phyloP scores from a whole-genome alignment of 805 yeast genomes.

The Lipomyces oligophaga region DNA sequence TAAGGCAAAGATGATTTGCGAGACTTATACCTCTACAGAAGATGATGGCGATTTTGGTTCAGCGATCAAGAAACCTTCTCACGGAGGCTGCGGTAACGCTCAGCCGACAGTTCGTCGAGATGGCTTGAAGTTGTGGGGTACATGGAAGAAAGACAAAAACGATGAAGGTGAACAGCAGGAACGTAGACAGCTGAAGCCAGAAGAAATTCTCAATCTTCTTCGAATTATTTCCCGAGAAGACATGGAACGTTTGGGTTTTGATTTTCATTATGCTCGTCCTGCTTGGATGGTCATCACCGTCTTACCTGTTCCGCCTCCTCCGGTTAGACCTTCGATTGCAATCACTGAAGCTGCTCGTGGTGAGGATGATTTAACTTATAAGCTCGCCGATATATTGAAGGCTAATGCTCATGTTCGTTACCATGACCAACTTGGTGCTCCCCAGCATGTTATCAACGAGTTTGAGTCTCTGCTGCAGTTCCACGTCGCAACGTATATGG shows the following conservation, averaged over 20 bases:
- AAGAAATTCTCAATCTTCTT: conserved; percentile 86
- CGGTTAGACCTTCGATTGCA: conserved; percentile 97
- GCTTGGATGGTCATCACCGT: conserved; percentile 98
- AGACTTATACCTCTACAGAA: conserved; percentile 65
- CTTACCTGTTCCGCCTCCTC: conserved; percentile 99
- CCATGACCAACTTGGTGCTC: conserved; percentile 97
- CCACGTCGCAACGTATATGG: conserved; percentile 99
- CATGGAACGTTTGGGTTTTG: conserved; percentile 76
- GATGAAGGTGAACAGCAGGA: conserved; percentile 91
- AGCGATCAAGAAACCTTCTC: conserved; percentile 46
- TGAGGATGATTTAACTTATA: conserved; percentile 97
- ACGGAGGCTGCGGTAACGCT: conserved; percentile 98
- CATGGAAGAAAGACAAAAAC: conserved; percentile 89
- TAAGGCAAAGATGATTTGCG: conserved; percentile 85
- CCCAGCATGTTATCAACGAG: conserved; percentile 95
- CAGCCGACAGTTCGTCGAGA: conserved; percentile 96
- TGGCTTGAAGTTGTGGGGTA: conserved; percentile 93
- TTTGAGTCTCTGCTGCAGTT: conserved; percentile 92
- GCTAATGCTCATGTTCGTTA: conserved; percentile 97
- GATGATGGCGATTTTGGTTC: conserved; percentile 50
- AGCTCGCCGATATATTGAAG: conserved; percentile 91
- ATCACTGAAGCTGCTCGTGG: conserved; percentile 98
- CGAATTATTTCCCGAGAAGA: conserved; percentile 87
- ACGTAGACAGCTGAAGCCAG: conserved; percentile 78
- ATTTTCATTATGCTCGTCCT: conserved; percentile 95